Conservation (phyloP, 164 flowering plant species). For the Chimonanthus salicifolius region DNA sequence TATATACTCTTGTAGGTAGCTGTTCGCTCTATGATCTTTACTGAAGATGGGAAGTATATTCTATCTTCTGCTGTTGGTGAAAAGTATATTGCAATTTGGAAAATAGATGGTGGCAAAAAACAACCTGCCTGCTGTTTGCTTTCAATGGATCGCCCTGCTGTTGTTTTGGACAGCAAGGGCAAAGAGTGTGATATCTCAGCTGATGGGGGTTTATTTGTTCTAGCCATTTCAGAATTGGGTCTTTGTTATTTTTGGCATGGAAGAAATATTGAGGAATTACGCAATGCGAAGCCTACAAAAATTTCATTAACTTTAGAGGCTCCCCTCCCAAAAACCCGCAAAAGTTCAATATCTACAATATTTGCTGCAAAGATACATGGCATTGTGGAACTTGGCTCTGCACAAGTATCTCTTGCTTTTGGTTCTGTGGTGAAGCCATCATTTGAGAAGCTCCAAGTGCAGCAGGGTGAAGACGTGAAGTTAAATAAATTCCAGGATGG, state of each 20-base stretch:
- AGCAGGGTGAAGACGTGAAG: slow-evolving; percentile 50
- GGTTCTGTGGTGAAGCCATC: slow-evolving; percentile 77
- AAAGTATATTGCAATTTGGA: slow-evolving; percentile 80
- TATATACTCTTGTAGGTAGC: slow-evolving; percentile 40
- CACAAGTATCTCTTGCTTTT: slow-evolving; percentile 56
- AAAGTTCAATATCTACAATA: slow-evolving; percentile 42
- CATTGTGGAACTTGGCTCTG: slow-evolving; percentile 34
- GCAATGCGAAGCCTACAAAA: slow-evolving; percentile 58
- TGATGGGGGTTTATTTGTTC: slow-evolving; percentile 43
- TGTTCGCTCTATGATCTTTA: slow-evolving; percentile 70
- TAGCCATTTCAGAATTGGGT: slow-evolving; percentile 85
- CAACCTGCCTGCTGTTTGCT: slow-evolving; percentile 68
- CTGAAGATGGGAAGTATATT: slow-evolving; percentile 73
- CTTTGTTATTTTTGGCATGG: slow-evolving; percentile 84
- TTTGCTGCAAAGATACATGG: slow-evolving; percentile 66
- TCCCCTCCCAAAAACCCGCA: slow-evolving; percentile 25
- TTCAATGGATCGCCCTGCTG: slow-evolving; percentile 93
- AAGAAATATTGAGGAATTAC: slow-evolving; percentile 48
- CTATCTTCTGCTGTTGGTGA: slow-evolving; percentile 91
- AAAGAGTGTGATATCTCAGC: slow-evolving; percentile 18
- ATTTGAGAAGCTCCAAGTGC: slow-evolving; percentile 67
- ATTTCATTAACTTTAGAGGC: slow-evolving; percentile 41
- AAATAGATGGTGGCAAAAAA: slow-evolving; percentile 55
- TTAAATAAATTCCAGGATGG: slow-evolving; percentile 50
- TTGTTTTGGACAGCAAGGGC: slow-evolving; percentile 54